Percentiles rank a stretch among this genome's conserved stretches.
Conservation (phyloP, 805 yeast genomes). For the Lipomyces starkeyi region DNA sequence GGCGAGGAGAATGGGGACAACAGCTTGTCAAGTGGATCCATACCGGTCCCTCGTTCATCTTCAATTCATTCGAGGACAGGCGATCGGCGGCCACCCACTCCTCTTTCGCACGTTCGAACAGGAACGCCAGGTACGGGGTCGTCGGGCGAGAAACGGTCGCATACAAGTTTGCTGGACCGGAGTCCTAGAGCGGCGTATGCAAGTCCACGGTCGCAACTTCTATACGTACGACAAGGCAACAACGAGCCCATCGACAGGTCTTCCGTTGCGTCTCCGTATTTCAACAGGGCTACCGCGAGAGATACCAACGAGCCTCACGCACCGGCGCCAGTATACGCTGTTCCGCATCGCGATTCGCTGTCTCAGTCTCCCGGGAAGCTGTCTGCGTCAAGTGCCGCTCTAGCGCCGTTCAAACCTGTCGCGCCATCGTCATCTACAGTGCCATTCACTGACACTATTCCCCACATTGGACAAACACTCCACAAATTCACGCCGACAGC, state of each 20-base stretch:
- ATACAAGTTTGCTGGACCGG: neutral
- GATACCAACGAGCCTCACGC: neutral
- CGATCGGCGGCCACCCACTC: neutral
- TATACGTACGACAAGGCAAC: neutral
- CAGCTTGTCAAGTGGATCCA: constrained; percentile 1
- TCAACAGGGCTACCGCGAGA: neutral
- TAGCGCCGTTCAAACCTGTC: neutral
- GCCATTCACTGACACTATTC: constrained; percentile 8
- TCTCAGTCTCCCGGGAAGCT: neutral
- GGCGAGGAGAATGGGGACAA: neutral
- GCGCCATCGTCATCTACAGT: neutral
- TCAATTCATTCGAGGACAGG: neutral
- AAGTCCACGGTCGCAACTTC: neutral
- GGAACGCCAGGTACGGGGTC: constrained; percentile 2
- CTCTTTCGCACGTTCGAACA: neutral
- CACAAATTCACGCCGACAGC: neutral
- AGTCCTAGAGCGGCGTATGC: neutral
- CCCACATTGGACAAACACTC: neutral
- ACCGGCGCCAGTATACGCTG: constrained; percentile 6
- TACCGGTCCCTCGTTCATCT: neutral
- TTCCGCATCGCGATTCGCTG: neutral
- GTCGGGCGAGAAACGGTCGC: constrained; percentile 1
- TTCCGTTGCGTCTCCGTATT: constrained; percentile 7
- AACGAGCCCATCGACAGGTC: neutral
- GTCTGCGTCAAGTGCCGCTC: neutral